phyloP scores from a whole-genome alignment of 176 grass and related monocot genomes.

The Stipa capillata region DNA sequence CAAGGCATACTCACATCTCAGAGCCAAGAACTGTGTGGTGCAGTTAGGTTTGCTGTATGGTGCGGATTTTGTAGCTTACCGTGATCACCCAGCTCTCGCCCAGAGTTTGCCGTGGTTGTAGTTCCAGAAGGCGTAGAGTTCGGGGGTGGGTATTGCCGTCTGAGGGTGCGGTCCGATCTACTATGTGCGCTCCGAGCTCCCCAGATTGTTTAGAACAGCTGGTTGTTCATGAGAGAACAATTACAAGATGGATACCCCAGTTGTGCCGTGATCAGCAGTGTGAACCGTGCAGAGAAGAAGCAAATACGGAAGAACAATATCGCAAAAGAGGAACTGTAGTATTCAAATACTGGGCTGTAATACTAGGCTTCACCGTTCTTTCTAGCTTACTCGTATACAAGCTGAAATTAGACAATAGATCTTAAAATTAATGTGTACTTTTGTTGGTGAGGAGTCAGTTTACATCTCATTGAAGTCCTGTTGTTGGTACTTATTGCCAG shows the following conservation, averaged over 20 bases:
- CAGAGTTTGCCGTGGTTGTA: conserved; percentile 64
- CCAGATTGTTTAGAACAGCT: conserved; percentile 36
- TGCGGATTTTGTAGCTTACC: conserved; percentile 60
- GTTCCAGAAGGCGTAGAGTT: conserved; percentile 21
- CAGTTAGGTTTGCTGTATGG: conserved; percentile 47
- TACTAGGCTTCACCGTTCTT: conserved; percentile 19
- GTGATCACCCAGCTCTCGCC: conserved; percentile 61
- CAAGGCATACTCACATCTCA: conserved; percentile 57
- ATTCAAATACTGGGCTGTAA: conserved; percentile 13
- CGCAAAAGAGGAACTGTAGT: background rate
- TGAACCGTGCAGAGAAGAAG: background rate
- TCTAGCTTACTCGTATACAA: conserved; percentile 33
- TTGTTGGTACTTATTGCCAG: background rate
- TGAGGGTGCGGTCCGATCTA: conserved; percentile 54
- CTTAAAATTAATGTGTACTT: conserved; percentile 7
- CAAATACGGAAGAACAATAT: background rate
- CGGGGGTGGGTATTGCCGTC: background rate
- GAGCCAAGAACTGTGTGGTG: conserved; percentile 69
- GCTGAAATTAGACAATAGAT: conserved; percentile 19
- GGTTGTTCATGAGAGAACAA: conserved; percentile 43
- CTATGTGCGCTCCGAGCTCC: conserved; percentile 36
- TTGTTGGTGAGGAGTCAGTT: background rate
- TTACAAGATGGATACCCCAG: conserved; percentile 53
- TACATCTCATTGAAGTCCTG: background rate
- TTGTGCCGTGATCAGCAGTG: conserved; percentile 30